Evolutionary conservation across 805 yeast genomes (phyloP).

Genomic region (Starmerella etchellsii): DNA sequence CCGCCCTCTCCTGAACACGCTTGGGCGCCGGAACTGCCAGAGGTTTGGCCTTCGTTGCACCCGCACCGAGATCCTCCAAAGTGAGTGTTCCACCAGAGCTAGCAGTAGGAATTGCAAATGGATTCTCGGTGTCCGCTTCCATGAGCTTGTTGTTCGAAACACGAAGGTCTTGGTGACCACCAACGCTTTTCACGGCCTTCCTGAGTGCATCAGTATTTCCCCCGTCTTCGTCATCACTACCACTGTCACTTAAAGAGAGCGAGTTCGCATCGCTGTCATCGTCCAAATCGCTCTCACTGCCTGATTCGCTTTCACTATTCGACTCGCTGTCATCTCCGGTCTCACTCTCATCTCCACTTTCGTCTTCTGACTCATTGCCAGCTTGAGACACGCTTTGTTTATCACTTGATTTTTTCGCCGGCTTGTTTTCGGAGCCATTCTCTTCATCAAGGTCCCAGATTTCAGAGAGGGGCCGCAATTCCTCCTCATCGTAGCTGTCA

Average conservation of each 20-base stretch:
- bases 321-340: constrained; percentile 3
- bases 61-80: constrained; percentile 20
- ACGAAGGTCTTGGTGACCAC: constrained; percentile 10
- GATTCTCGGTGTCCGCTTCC: constrained; percentile 25
- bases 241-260: constrained; percentile 11
- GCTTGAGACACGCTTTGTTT: background rate
- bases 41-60: constrained; percentile 29
- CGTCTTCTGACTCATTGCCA: background rate
- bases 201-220: constrained; percentile 38
- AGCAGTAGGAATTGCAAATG: constrained; percentile 12
- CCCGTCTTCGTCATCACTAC: constrained; percentile 28
- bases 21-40: constrained; percentile 73
- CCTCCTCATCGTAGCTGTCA: constrained; percentile 61
- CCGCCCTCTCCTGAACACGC: constrained; percentile 72
- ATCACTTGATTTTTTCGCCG: constrained; percentile 18
- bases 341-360: constrained; percentile 12
- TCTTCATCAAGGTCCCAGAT: constrained; percentile 58
- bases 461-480: constrained; percentile 65
- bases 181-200: constrained; percentile 27
- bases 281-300: constrained; percentile 4
- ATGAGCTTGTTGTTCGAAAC: constrained; percentile 16
- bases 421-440: background rate
- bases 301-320: background rate
- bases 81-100: constrained; percentile 16
- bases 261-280: background rate